Evolutionary conservation across 768 basidiomycete genomes (phyloP).

Genomic region (Tulasnella sp.): DNA sequence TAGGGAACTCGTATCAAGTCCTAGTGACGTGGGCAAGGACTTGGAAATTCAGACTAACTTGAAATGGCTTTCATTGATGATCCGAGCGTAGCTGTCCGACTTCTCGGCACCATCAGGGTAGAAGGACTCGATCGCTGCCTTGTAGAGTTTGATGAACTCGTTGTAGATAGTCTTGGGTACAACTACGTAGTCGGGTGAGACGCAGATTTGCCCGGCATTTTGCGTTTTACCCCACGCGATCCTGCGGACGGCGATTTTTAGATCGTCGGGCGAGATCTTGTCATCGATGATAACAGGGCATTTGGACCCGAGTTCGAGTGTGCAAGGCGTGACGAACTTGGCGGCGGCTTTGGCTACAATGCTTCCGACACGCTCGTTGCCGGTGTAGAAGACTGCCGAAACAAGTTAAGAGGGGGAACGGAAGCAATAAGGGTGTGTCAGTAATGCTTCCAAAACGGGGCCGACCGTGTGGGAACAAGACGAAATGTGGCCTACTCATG

Average conservation of each 20-base stretch:
- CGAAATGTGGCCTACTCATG: not conserved
- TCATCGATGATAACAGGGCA: constrained; percentile 40
- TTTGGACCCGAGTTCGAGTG: constrained; percentile 47
- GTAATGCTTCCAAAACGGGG: not conserved
- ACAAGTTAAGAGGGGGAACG: not conserved
- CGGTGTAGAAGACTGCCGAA: constrained; percentile 27
- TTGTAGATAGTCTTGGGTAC: constrained; percentile 33
- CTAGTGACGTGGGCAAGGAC: not conserved
- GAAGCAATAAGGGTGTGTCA: not conserved
- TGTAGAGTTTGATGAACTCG: constrained; percentile 31
- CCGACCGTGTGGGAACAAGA: not conserved
- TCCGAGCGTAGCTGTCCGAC: constrained; percentile 37
- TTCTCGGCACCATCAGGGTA: constrained; percentile 37
- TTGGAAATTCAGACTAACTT: constrained; percentile 31
- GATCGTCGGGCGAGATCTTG: constrained; percentile 35
- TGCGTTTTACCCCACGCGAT: constrained; percentile 61
- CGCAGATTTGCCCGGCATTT: constrained; percentile 73
- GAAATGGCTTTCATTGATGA: constrained; percentile 44
- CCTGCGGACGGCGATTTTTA: constrained; percentile 51
- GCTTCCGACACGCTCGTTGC: constrained; percentile 37
- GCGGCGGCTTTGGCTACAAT: constrained; percentile 43
- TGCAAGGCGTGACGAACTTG: constrained; percentile 42
- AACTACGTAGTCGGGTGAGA: constrained; percentile 48
- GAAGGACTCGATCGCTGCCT: constrained; percentile 40
- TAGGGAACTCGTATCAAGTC: not conserved